Evolutionary conservation across 106 monocot species (phyloP), one percentile per base, ranked within the genome.

Genomic region (Platanthera guangdongensis): DNA sequence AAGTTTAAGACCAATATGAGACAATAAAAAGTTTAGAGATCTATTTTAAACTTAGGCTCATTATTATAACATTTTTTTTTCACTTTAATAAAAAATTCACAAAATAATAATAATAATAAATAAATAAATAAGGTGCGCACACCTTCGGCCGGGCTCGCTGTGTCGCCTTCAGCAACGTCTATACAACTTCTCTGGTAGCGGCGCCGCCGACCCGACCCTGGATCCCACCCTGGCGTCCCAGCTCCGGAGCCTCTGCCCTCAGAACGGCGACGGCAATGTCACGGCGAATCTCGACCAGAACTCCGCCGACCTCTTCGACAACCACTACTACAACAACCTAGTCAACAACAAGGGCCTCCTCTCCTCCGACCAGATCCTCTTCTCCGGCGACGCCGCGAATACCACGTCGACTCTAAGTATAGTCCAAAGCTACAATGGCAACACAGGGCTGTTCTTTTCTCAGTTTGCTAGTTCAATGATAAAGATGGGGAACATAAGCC

Each of bases 61-160:
- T n/a, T n/a, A n/a, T n/a, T n/a, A n/a, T n/a, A n/a, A n/a, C n/a
- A n/a, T n/a, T n/a, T n/a, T 25, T 25, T 25, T 25, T 25, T 25
- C 25, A 25, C 25, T 25, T 25, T 25, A 25, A 25, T 25, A 25
- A 25, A 25, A 25, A 25, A 0, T 25, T 25, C 25, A 39, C 39
- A 39, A 39, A 39, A 39, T 18, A n/a, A 0, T n/a, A 7, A 18
- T 18, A 59, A 7, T 1, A 7, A 16, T n/a, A 59, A 59, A 59
- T 21, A n/a, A n/a, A n/a, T n/a, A 3, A 39, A 39, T 13, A 32
- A 91, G 91, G 92, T 10, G 92, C 25, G 1, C 92, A 92, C 81
- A 92, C 92, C 1, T 86, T 92, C 22, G 92, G 92, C 1, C 82
- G 71, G 55, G 84, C 92, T 8, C 84, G 92, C 6, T 92, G 92